A percentile compares a stretch with the other conserved stretches of the same genome.
Evolutionary conservation across 83 land plant species (phyloP).

Genomic region (Larix sibirica): DNA sequence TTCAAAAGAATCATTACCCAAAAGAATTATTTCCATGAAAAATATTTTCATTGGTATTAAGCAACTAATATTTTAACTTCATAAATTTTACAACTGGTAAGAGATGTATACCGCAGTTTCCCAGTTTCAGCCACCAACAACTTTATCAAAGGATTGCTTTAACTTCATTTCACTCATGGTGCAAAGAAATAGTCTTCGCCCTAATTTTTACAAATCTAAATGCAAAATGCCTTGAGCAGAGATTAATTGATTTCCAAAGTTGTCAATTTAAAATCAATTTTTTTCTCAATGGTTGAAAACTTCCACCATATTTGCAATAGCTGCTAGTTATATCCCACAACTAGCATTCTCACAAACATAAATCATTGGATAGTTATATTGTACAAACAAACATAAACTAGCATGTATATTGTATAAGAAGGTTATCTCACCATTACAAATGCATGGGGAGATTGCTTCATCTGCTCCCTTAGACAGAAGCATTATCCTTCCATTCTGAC

Average conservation of each 20-base stretch:
- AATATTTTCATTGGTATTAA: no score
- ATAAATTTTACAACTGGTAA: neutral
- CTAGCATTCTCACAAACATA: no score
- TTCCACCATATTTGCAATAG: no score
- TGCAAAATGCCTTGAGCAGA: no score
- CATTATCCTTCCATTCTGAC: conserved; percentile 61
- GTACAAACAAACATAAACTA: no score
- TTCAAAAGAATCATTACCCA: neutral
- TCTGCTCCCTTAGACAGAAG: conserved; percentile 97
- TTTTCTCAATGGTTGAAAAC: no score
- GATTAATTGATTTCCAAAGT: no score
- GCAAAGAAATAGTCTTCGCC: neutral
- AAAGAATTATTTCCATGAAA: neutral
- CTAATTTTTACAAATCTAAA: no score
- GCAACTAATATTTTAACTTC: neutral
- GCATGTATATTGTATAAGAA: neutral
- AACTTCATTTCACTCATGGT: neutral
- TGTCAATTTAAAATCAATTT: no score
- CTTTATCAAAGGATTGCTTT: neutral
- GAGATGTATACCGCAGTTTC: neutral
- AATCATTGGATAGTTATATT: no score
- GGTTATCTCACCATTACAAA: conserved; percentile 56
- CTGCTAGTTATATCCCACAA: no score
- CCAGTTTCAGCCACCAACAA: neutral
- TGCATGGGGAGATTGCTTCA: conserved; percentile 83